phyloP scores from a whole-genome alignment of 2,329 filamentous ascomycete species.

The Berkeleyomyces basicola region DNA sequence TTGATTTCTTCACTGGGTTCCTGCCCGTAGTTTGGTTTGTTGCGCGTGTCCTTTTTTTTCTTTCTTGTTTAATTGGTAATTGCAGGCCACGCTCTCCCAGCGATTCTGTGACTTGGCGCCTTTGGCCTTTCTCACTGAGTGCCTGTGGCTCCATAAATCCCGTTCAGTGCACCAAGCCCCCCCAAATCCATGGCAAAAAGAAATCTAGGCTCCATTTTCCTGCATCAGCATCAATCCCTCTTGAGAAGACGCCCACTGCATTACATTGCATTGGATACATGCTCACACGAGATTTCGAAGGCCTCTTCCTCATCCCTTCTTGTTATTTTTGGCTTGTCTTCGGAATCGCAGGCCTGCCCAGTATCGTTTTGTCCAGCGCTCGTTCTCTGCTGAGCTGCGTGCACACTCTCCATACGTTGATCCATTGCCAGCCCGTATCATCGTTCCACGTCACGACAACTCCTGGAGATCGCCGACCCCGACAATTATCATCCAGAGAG shows the following conservation, averaged over 20 bases:
- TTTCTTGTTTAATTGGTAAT: neutral
- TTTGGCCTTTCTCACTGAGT: neutral
- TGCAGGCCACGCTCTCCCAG: neutral
- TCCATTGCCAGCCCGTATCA: neutral
- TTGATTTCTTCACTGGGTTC: neutral
- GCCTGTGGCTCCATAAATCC: neutral
- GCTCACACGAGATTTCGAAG: conserved; percentile 2
- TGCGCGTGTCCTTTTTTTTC: neutral
- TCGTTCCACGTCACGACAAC: neutral
- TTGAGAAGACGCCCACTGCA: neutral
- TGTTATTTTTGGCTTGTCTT: neutral
- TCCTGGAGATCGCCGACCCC: neutral
- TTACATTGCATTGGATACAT: neutral
- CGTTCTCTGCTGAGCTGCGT: too few relatives aligned
- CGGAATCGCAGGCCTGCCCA: neutral
- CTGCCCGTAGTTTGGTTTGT: neutral
- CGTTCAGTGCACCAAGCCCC: neutral
- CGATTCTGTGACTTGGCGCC: neutral
- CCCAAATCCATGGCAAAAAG: neutral
- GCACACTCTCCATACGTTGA: neutral
- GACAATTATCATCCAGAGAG: neutral
- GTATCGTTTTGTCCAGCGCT: neutral
- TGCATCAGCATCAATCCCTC: conserved; percentile 11
- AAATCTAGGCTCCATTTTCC: conserved; percentile 13
- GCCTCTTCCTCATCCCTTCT: neutral